Evolutionary conservation across 2,329 filamentous ascomycete genomes (phyloP), one percentile per base, ranked within the genome.

Genomic region (Microcyclospora pomicola): DNA sequence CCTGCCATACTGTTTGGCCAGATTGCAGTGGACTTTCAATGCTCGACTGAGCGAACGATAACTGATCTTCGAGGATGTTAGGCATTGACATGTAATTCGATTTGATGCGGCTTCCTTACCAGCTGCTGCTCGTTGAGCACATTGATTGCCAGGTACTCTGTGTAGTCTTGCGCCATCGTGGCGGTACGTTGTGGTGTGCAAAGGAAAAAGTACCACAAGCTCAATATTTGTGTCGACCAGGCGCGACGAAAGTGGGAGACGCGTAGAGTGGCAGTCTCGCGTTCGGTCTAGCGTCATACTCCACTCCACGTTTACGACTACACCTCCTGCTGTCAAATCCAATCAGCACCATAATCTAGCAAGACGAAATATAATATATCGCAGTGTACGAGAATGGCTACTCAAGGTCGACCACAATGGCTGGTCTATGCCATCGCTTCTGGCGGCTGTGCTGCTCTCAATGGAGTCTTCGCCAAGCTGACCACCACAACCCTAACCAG

Each of bases 1-100:
- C 31, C 24, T 31, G 6, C 28, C 32, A 37, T 65, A 92, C 87
- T 87, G 78, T 62, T 98, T 98, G 10, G 91, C 91, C 32, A 73
- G 68, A 55, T 92, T 91, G 58, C 82, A 80, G 58, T 95, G 82
- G 33, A 94, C 72, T 52, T 85, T 81, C 38, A 95, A 63, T 30
- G 79, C 80, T 52, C 88, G 75, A 60, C 86, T 91, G 44, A 98
- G 64, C 35, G 80, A 68, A 36, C 86, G 80, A 66, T 95, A 96
- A 36, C 83, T 93, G 52, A 94, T 71, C 86, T 93, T 24, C 7
- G 19, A 24, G 7, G 7, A 52, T 41, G 32, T 44, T 41, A 13
- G 12, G 12, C 12, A 15, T 31, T 31, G 14, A n/a, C n/a, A n/a
- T 31, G 30, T 31, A 5, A 9, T n/a, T n/a, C 14, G 9, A 9